Evolutionary conservation across 352 stramenopile species (phyloP).

Genomic region (Globisporangium nunn): DNA sequence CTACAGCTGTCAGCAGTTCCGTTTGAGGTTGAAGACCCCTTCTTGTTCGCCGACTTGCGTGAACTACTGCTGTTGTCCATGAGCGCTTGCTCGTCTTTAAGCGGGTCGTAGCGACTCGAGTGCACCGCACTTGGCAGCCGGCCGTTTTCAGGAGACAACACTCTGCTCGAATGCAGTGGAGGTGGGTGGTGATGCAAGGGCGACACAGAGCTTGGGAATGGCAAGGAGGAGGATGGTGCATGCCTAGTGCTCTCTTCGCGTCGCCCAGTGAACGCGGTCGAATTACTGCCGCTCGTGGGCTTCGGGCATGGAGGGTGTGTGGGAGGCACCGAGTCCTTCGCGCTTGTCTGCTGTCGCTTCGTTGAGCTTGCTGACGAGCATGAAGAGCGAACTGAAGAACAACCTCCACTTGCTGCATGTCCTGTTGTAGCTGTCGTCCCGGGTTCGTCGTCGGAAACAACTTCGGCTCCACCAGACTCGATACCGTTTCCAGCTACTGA

Average conservation of each 20-base stretch:
- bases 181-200: conserved; percentile 2
- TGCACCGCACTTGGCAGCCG: conserved; percentile 30
- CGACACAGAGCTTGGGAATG: neutral
- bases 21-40: neutral
- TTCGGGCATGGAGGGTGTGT: conserved; percentile 3
- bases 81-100: conserved; percentile 2
- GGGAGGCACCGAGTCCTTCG: neutral
- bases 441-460: conserved; percentile 45
- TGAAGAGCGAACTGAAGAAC: conserved; percentile 21
- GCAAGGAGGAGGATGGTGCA: neutral
- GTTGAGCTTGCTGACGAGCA: conserved; percentile 25
- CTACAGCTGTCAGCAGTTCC: conserved; percentile 3
- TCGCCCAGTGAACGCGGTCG: conserved; percentile 10
- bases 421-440: conserved; percentile 3
- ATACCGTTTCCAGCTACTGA: conserved; percentile 6
- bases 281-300: conserved; percentile 18
- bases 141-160: conserved; percentile 21
- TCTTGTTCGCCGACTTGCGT: conserved; percentile 7
- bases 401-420: conserved; percentile 7
- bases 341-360: conserved; percentile 23
- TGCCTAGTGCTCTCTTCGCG: neutral
- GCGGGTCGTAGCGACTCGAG: conserved; percentile 16
- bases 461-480: conserved; percentile 52
- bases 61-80: conserved; percentile 10
- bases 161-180: conserved; percentile 14